Conservation (phyloP, 495 filamentous ascomycete species). For the Trichodelitschia bisporula region DNA sequence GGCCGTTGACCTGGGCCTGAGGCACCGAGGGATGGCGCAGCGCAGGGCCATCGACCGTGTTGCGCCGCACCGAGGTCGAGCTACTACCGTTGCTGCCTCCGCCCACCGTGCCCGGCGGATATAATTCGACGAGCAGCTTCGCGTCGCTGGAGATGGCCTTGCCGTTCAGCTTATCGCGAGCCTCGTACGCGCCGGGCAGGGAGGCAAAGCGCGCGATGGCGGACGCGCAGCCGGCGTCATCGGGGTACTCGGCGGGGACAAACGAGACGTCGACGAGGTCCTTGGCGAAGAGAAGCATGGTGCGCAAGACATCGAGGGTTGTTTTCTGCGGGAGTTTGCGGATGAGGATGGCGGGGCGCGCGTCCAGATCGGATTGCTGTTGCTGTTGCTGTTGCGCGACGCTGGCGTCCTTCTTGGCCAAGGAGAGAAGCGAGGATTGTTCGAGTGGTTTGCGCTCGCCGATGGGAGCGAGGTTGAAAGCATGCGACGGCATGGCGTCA, state of each 20-base stretch:
- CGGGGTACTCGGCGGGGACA: constrained; percentile 33
- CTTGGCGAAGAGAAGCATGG: constrained; percentile 71
- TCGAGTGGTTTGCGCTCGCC: constrained; percentile 9
- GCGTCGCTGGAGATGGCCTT: constrained; percentile 49
- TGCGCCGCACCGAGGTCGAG: constrained; percentile 17
- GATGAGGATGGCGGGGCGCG: constrained; percentile 31
- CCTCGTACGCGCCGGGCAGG: constrained; percentile 48
- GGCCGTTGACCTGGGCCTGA: no score
- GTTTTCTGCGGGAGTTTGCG: constrained; percentile 54
- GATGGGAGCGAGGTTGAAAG: constrained; percentile 6
- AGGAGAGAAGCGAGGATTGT: constrained; percentile 8
- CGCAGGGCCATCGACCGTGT: constrained; percentile 33
- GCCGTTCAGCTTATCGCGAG: constrained; percentile 50
- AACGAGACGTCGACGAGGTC: constrained; percentile 55
- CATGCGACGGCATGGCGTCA: no score
- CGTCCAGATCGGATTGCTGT: constrained; percentile 10
- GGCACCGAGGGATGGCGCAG: no score
- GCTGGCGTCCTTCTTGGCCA: constrained; percentile 7
- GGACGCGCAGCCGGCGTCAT: constrained; percentile 46
- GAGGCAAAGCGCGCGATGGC: constrained; percentile 57
- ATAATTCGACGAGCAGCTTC: constrained; percentile 56
- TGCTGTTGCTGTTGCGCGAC: constrained; percentile 4
- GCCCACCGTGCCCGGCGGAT: constrained; percentile 10
- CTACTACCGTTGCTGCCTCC: background rate
- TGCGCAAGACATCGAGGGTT: constrained; percentile 42